Base-by-base conservation (phyloP, 768 basidiomycete genomes). In the Hypholoma fasciculare region DNA sequence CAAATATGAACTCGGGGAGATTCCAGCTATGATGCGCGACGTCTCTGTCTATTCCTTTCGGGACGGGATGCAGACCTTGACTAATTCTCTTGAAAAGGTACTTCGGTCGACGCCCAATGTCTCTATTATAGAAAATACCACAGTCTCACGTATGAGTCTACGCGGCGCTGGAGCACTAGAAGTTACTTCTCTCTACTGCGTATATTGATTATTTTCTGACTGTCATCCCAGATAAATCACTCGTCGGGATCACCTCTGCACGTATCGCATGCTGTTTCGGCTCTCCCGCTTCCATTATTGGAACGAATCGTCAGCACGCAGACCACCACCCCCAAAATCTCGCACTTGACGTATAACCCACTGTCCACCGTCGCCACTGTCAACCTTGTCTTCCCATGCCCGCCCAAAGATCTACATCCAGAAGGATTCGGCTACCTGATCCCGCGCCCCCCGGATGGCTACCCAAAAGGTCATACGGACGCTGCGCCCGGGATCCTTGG, bases 391-490 rank as follows among this genome's bases (percentile, higher is more conserved):
- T 98, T 96, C 76, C 76, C 85, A 44, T 67, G 70, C 30, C 68
- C 81, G 30, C 69, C 75, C 20, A 67, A 73, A 56, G 57, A 69
- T 20, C 79, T 96, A 49, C 89, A 94, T 64, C 94, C 94, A 0
- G 79, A 80, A 2, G 96, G 96, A 3, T 99, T 98, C 69, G 96
- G 96, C 8, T 98, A 95, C 75, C 88, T 99, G 67, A 82, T 97
- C 52, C 94, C 96, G 0, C 90, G 95, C 14, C 86, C 90, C 0
- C 73, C 72, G 34, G 70, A 70, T 4, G 87, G 79, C 19, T 89
- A 91, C 62, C 65, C 71, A n/a, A 55, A 60, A 12, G 52, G 63
- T 16, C 48, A 57, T 19, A 40, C 55, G 14, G 14, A 57, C 23
- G 58, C 53, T 3, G 49, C 59, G 4, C 70, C 78, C 11, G 83